Percentiles rank a stretch among this genome's conserved stretches.
Conservation (phyloP, 2,329 filamentous ascomycete species). For the Amesomyces nigricolor region DNA sequence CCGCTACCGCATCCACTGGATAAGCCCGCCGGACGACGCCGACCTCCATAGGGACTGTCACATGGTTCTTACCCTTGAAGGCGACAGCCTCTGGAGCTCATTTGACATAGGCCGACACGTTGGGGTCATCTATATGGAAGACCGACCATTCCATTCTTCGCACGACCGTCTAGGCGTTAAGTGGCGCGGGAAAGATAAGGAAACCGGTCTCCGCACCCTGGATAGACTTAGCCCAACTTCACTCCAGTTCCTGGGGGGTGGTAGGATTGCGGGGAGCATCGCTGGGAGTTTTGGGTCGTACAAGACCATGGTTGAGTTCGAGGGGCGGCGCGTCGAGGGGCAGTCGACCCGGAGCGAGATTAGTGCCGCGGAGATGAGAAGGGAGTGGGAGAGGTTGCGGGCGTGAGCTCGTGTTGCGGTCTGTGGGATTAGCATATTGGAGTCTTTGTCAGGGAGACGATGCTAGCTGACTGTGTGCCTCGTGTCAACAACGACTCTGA, state of each 20-base stretch:
- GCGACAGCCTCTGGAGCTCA: constrained; percentile 39
- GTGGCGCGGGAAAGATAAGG: constrained; percentile 33
- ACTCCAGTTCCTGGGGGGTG: constrained; percentile 35
- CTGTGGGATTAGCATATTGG: background rate
- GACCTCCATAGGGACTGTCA: constrained; percentile 26
- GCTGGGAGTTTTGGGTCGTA: background rate
- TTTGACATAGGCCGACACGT: constrained; percentile 40
- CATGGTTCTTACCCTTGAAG: constrained; percentile 36
- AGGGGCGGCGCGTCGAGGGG: constrained; percentile 6
- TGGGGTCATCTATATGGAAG: constrained; percentile 39
- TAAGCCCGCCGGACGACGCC: background rate
- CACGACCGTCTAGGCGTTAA: constrained; percentile 26
- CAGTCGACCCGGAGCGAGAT: constrained; percentile 20
- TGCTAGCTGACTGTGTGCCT: no score
- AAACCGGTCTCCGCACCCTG: constrained; percentile 11
- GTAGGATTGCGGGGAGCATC: constrained; percentile 30
- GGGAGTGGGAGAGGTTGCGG: constrained; percentile 10
- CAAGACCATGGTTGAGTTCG: constrained; percentile 4
- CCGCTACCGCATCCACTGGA: constrained; percentile 35
- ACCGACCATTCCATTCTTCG: constrained; percentile 33
- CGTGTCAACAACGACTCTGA: no score
- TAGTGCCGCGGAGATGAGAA: constrained; percentile 12
- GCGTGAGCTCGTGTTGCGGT: background rate
- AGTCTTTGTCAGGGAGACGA: no score
- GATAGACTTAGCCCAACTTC: no score